Evolutionary conservation across 129 eudicot species (phyloP), one percentile per base, ranked within the genome.

Genomic region (Artemisia argyi): DNA sequence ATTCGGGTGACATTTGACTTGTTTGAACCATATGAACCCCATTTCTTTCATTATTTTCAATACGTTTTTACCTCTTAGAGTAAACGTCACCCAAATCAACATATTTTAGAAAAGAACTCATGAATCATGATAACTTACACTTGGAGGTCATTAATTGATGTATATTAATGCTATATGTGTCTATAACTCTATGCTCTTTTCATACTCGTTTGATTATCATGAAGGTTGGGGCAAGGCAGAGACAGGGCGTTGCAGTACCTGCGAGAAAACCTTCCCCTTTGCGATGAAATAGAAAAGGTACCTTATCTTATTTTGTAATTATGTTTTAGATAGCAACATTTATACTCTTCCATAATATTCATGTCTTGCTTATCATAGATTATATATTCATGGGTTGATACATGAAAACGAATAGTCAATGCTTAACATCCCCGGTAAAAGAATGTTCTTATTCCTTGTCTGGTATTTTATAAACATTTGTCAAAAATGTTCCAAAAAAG

Each of bases 171-270:
- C n/a, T n/a, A n/a, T n/a, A n/a, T n/a, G n/a, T n/a, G n/a, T n/a
- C n/a, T n/a, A n/a, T n/a, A n/a, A n/a, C n/a, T n/a, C n/a, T n/a
- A n/a, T n/a, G n/a, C n/a, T n/a, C n/a, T n/a, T n/a, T n/a, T n/a
- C n/a, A n/a, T n/a, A n/a, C 13, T 42, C 15, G 35, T 67, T 52
- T 15, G 19, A 49, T 46, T 46, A 60, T 68, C 32, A 62, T 79
- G 30, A 65, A 94, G 99, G 82, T 83, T 94, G 91, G 99, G 99
- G 65, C 99, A 94, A 75, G 99, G 99, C 81, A 84, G 99, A 83
- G 99, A 94, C 49, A 85, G 83, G 49, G 84, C 99, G 30, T 69
- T 94, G 81, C 99, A 90, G 72, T 87, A 78, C 80, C 72, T 94
- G 77, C 81, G 83, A 82, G 99, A 94, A 79, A 90, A 90, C 78